phyloP scores from a whole-genome alignment of 805 yeast genomes.

The Saccharomyces mikatae region DNA sequence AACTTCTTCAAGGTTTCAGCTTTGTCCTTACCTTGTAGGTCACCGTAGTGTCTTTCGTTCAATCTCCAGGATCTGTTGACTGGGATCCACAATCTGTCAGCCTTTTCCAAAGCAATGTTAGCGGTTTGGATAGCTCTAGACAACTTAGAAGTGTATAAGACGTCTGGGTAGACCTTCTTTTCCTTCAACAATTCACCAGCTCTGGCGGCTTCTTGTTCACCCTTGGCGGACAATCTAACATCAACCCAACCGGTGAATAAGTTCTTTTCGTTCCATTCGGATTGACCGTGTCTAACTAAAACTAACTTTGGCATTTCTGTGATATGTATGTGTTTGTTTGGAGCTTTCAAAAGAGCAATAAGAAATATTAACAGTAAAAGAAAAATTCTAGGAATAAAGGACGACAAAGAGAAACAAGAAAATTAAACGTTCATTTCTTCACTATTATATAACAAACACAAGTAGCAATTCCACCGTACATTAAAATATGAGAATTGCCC shows the following conservation, averaged over 20 bases:
- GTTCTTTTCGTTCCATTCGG: conserved; percentile 98
- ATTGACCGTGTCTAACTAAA: conserved; percentile 97
- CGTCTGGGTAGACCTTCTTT: conserved; percentile 76
- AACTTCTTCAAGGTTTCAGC: conserved; percentile 81
- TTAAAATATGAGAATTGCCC: background rate
- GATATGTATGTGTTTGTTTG: conserved; percentile 3
- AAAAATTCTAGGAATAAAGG: background rate
- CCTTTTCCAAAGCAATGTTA: conserved; percentile 79
- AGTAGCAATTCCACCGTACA: background rate
- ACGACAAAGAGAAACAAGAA: background rate
- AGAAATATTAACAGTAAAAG: background rate
- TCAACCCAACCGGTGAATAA: conserved; percentile 99
- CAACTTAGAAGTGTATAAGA: conserved; percentile 83
- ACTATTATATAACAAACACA: background rate
- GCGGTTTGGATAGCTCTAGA: conserved; percentile 97
- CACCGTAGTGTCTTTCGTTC: conserved; percentile 99
- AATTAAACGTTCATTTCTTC: background rate
- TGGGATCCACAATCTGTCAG: conserved; percentile 87
- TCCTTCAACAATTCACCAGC: conserved; percentile 91
- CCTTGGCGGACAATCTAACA: conserved; percentile 73
- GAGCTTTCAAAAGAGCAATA: background rate
- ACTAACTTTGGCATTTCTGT: conserved; percentile 56
- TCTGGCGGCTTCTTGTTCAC: conserved; percentile 82
- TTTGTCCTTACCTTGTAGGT: conserved; percentile 96
- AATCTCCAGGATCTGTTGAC: conserved; percentile 95